These are phyloP conservation scores for Aspergillus indologenus DNA, from an alignment of 495 filamentous ascomycete species.

Conservation along the genomic window DNA sequence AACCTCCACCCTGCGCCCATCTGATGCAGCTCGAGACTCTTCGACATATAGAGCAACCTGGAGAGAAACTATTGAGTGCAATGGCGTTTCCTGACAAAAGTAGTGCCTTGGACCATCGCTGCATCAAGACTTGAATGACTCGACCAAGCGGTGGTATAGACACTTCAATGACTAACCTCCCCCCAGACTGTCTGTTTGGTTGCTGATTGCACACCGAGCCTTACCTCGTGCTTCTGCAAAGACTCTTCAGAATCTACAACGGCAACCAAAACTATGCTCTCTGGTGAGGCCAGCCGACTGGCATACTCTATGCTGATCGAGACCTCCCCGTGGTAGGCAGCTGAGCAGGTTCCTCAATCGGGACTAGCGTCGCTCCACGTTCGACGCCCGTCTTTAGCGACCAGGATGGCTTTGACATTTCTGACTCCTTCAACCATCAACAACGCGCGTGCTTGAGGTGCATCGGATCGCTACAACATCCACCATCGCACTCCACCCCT, in stretches of 20 bases:
- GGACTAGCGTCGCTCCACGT: conserved; percentile 38
- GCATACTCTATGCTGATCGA: background rate
- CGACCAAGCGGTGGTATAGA: conserved; percentile 8
- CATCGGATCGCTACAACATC: conserved; percentile 37
- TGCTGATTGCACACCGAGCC: background rate
- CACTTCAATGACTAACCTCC: conserved; percentile 4
- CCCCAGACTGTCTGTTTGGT: background rate
- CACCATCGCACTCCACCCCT: conserved; percentile 27
- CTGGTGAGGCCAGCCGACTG: background rate
- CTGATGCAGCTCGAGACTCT: background rate
- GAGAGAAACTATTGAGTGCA: background rate
- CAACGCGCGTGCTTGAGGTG: conserved; percentile 42
- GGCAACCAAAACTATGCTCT: background rate
- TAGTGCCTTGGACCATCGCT: too few relatives aligned
- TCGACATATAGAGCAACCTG: background rate
- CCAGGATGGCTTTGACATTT: conserved; percentile 44
- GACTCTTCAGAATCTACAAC: background rate
- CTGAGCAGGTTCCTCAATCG: conserved; percentile 29
- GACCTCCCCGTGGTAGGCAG: conserved; percentile 13
- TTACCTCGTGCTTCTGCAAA: background rate
- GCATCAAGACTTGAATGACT: conserved; percentile 6
- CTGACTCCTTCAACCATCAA: conserved; percentile 51
- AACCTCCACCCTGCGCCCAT: conserved; percentile 13
- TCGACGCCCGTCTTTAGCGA: conserved; percentile 42
- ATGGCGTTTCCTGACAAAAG: background rate